Percentiles rank a stretch among this genome's conserved stretches.
Conservation (phyloP, 2,329 filamentous ascomycete genomes). For the Botrytis fabae region DNA sequence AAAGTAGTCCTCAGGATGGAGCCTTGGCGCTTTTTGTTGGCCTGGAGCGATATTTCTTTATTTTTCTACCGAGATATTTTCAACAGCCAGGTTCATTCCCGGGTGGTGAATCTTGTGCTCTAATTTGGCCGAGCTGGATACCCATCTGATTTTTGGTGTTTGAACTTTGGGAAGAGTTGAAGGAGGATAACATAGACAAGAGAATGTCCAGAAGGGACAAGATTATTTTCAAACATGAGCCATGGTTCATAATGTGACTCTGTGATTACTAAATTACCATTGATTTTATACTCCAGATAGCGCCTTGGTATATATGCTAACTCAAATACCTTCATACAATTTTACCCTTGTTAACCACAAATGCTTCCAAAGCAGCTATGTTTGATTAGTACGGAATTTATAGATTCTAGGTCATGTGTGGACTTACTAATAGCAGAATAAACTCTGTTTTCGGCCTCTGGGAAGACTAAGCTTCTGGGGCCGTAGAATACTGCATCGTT, state of each 20-base stretch:
- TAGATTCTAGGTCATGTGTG: not conserved
- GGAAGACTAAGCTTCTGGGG: slow-evolving; percentile 81
- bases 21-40: no score
- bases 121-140: not conserved
- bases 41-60: no score
- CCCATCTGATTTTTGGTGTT: not conserved
- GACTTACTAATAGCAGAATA: slow-evolving; percentile 80
- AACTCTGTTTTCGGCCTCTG: slow-evolving; percentile 89
- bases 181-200: not conserved
- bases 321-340: slow-evolving; percentile 47
- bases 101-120: not conserved
- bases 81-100: not conserved
- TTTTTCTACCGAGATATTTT: not conserved
- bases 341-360: slow-evolving; percentile 91
- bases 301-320: slow-evolving; percentile 17
- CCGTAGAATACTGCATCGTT: slow-evolving; percentile 94
- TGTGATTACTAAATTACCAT: slow-evolving; percentile 9
- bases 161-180: not conserved
- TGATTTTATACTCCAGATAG: slow-evolving; percentile 21
- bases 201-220: not conserved
- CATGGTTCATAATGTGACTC: not conserved
- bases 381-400: slow-evolving; percentile 25
- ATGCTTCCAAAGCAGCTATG: slow-evolving; percentile 74
- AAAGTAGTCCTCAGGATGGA: not conserved
- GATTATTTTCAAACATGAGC: slow-evolving; percentile 3